phyloP scores from a whole-genome alignment of 2,329 filamentous ascomycete species.

The Aureobasidium sp. region DNA sequence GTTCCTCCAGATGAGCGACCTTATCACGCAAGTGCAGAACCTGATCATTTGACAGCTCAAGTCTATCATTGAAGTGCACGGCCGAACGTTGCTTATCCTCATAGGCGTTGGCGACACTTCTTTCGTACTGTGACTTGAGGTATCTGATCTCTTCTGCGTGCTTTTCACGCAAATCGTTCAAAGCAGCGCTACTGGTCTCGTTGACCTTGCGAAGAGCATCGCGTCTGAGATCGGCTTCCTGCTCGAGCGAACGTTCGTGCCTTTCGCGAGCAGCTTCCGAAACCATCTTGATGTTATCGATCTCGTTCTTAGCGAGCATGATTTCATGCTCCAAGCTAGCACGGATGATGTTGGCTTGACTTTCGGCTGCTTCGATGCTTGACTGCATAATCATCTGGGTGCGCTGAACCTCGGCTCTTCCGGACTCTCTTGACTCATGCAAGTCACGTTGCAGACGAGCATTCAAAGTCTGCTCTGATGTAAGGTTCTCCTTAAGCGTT shows the following conservation, averaged over 20 bases:
- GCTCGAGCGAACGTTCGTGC: constrained; percentile 77
- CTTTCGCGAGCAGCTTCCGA: constrained; percentile 73
- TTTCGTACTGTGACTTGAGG: constrained; percentile 56
- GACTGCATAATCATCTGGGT: constrained; percentile 71
- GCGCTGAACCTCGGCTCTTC: constrained; percentile 71
- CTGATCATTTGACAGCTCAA: constrained; percentile 77
- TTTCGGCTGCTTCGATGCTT: constrained; percentile 76
- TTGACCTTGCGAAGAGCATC: constrained; percentile 49
- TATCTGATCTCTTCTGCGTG: constrained; percentile 51
- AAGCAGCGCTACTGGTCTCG: constrained; percentile 45
- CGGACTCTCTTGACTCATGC: constrained; percentile 73
- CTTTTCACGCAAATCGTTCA: constrained; percentile 52
- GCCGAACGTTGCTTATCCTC: constrained; percentile 81
- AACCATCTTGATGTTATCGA: constrained; percentile 72
- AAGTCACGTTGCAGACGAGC: constrained; percentile 73
- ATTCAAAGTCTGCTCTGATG: constrained; percentile 62
- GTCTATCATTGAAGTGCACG: constrained; percentile 69
- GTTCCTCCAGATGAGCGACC: constrained; percentile 78
- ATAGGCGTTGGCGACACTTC: constrained; percentile 39
- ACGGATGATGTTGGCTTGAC: constrained; percentile 76
- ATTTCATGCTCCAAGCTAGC: constrained; percentile 78
- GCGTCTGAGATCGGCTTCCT: constrained; percentile 63
- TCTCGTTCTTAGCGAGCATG: constrained; percentile 60
- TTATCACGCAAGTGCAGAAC: constrained; percentile 80
- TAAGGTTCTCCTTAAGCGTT: constrained; percentile 56